Conservation (phyloP, 139 green algal species). For the Tetratostichococcus sp. region DNA sequence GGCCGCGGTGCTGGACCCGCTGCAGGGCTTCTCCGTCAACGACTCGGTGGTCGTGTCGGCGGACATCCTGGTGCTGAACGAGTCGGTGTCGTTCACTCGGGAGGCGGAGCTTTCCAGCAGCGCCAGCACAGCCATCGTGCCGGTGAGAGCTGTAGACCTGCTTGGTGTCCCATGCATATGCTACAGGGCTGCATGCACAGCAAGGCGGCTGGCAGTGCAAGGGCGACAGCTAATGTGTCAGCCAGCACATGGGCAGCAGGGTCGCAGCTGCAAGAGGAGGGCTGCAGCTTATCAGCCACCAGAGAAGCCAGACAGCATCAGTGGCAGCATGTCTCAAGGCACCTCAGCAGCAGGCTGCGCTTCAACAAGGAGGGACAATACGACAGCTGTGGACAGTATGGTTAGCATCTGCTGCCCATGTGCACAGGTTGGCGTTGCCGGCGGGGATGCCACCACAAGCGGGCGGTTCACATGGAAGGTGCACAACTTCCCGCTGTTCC, state of each 20-base stretch:
- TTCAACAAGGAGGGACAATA: too few species aligned
- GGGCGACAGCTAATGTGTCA: too few species aligned
- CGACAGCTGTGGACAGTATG: too few species aligned
- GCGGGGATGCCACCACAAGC: background rate
- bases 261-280: too few species aligned
- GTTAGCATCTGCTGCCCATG: too few species aligned
- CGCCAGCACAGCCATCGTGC: constrained; percentile 10
- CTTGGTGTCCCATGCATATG: too few species aligned
- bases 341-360: too few species aligned
- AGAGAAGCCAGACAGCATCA: too few species aligned
- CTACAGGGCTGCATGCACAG: too few species aligned
- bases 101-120: constrained; percentile 23
- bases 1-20: constrained; percentile 32
- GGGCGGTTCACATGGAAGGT: constrained; percentile 61
- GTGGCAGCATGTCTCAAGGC: too few species aligned
- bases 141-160: background rate
- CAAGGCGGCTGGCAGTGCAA: background rate
- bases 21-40: constrained; percentile 37
- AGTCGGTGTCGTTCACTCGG: constrained; percentile 36
- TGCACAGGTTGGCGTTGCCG: background rate
- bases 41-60: constrained; percentile 55
- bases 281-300: too few species aligned
- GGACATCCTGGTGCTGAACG: constrained; percentile 58
- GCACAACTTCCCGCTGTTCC: constrained; percentile 64
- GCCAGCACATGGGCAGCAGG: too few species aligned